Evolutionary conservation across 192 early-diverging fungal genomes (phyloP), one percentile per base, ranked within the genome.

Genomic region (Coemansia reversa): DNA sequence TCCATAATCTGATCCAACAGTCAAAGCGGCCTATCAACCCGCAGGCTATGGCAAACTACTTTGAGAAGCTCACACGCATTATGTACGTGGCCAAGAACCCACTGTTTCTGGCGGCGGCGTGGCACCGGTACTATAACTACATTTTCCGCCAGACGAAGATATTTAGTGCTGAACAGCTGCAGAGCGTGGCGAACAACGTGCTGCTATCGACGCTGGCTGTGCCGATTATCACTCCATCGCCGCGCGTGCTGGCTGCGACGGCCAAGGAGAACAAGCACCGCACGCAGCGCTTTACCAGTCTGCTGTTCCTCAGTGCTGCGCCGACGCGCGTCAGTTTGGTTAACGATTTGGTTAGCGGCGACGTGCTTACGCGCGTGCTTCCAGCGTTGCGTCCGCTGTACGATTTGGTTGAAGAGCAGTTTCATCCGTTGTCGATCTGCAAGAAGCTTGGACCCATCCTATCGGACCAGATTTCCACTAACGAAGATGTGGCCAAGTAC

Each of bases 361-460:
- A 88, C 69, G 88, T 97, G 47, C 87, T 97, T 51, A 77, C 84
- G 48, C 91, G 89, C 49, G 94, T 96, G 55, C 85, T 88, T 50
- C 92, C 93, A 11, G 94, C 95, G 79, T 81, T 98, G 59, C 89
- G 88, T 28, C 92, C 95, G 33, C 83, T 99, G 45, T 98, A 96
- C 84, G 89, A 94, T 75, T 89, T 95, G 27, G 85, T 99, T 52
- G 97, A 99, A 84, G 95, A 97, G 54, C 91, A 96, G 75, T 99
- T 99, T 90, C 94, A 98, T 69, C 97, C 97, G 51, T 87, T 99
- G 55, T 93, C 93, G 49, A 97, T 99, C 76, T 94, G 94, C 87
- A 91, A 96, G 84, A 95, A 93, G 84, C 91, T 99, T 63, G 88
- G 90, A 45, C 95, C 94, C 19, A 86, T 96, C 57, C 88, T 99